phyloP scores from a whole-genome alignment of 1,284 basidiomycete genomes.

The Uromyces viciae-fabae region DNA sequence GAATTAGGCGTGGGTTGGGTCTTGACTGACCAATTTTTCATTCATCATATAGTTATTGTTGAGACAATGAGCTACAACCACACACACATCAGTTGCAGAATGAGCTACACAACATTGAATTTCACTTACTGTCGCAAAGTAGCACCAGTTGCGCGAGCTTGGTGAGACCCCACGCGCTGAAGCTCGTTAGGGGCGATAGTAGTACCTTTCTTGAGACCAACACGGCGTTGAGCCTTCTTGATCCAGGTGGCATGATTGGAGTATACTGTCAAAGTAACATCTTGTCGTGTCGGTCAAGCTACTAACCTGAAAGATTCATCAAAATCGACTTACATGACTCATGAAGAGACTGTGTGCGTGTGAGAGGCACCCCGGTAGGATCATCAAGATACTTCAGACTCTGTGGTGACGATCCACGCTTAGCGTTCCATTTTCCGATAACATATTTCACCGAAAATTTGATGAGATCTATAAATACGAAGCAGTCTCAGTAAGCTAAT shows the following conservation, averaged over 20 bases:
- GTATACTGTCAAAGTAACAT: background rate
- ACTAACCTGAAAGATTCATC: too few relatives aligned
- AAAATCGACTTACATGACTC: slow-evolving; percentile 29
- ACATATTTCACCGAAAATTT: slow-evolving; percentile 43
- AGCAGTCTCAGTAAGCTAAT: background rate
- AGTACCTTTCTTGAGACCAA: slow-evolving; percentile 41
- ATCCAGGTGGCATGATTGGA: slow-evolving; percentile 44
- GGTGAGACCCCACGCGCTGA: slow-evolving; percentile 36
- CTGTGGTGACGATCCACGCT: slow-evolving; percentile 22
- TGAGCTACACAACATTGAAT: too few relatives aligned
- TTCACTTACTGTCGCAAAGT: slow-evolving; percentile 31
- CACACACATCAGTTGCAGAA: too few relatives aligned
- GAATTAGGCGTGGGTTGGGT: too few relatives aligned
- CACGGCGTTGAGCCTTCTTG: slow-evolving; percentile 31
- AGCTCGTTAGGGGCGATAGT: slow-evolving; percentile 41
- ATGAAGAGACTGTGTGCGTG: slow-evolving; percentile 37
- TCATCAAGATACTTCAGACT: slow-evolving; percentile 31
- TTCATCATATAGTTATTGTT: too few relatives aligned
- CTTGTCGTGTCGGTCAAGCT: too few relatives aligned
- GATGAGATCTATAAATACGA: slow-evolving; percentile 17
- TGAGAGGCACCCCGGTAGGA: slow-evolving; percentile 23
- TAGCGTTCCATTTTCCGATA: slow-evolving; percentile 33
- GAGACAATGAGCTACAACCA: too few relatives aligned
- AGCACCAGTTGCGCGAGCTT: slow-evolving; percentile 36
- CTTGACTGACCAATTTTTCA: too few relatives aligned